A percentile compares a stretch with the other conserved stretches of the same genome.
Conservation (phyloP, 495 filamentous ascomycete genomes). For the Margaritispora aquatica region DNA sequence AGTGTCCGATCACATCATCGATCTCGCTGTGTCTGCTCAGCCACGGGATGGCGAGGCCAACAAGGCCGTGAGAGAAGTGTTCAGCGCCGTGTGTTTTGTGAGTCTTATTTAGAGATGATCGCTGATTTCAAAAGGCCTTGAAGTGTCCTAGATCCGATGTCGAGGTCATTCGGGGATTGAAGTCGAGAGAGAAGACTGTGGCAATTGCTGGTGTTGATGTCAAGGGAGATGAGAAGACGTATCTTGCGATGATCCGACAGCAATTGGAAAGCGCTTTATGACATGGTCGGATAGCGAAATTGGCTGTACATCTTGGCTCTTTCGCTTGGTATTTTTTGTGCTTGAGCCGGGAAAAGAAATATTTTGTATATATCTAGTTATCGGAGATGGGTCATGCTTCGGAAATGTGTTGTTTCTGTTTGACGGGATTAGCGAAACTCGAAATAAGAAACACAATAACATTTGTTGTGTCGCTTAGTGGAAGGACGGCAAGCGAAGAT, state of each 20-base stretch:
- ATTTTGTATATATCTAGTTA: too few relatives aligned
- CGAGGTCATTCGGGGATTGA: slow-evolving; percentile 55
- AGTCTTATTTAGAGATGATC: not conserved
- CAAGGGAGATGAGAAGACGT: slow-evolving; percentile 12
- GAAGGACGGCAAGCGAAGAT: too few relatives aligned
- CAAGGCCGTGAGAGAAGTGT: slow-evolving; percentile 52
- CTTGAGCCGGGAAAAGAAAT: too few relatives aligned
- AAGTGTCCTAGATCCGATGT: slow-evolving; percentile 58
- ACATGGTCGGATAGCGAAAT: not conserved
- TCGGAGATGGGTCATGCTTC: too few relatives aligned
- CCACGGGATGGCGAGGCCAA: slow-evolving; percentile 64
- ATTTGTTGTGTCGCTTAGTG: too few relatives aligned
- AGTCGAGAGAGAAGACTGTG: slow-evolving; percentile 56
- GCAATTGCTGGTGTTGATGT: slow-evolving; percentile 24
- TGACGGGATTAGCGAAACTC: too few relatives aligned
- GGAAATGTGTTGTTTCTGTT: too few relatives aligned
- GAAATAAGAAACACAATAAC: too few relatives aligned
- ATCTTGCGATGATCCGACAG: slow-evolving; percentile 8
- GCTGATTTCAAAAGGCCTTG: slow-evolving; percentile 35
- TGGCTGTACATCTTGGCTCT: too few relatives aligned
- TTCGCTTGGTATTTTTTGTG: too few relatives aligned
- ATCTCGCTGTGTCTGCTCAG: slow-evolving; percentile 56
- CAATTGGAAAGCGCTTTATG: slow-evolving; percentile 4
- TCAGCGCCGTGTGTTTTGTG: slow-evolving; percentile 48
- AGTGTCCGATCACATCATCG: slow-evolving; percentile 47